These are phyloP conservation scores for Coemansia sp. DNA, from an alignment of 192 early-diverging fungal species.

Conservation along the genomic window DNA sequence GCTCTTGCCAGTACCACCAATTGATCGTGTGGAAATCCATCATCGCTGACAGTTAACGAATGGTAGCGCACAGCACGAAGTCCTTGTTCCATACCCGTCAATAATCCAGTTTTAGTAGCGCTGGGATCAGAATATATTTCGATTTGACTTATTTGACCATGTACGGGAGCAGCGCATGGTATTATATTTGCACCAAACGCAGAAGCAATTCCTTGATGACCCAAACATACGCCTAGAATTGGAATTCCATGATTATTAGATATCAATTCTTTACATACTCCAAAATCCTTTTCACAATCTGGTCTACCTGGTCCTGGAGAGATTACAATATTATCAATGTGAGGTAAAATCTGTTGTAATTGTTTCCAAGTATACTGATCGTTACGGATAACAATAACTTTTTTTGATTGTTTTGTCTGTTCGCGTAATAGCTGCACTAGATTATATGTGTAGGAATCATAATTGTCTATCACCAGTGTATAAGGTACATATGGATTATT, in stretches of 20 bases:
- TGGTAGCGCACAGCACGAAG: slow-evolving; percentile 90
- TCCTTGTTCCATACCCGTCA: slow-evolving; percentile 60
- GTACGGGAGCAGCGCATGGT: slow-evolving; percentile 69
- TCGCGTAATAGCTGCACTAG: background rate
- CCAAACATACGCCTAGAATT: slow-evolving; percentile 89
- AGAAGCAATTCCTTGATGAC: slow-evolving; percentile 84
- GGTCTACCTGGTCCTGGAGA: slow-evolving; percentile 94
- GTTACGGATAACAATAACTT: slow-evolving; percentile 85
- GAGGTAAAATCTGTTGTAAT: slow-evolving; percentile 63
- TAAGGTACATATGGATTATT: background rate
- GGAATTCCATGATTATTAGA: slow-evolving; percentile 55
- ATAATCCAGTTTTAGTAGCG: slow-evolving; percentile 38
- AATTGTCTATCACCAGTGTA: background rate
- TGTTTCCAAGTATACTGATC: slow-evolving; percentile 84
- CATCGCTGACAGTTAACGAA: slow-evolving; percentile 71
- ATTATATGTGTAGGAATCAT: background rate
- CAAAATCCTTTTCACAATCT: slow-evolving; percentile 56
- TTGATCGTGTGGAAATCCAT: slow-evolving; percentile 15
- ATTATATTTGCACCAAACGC: slow-evolving; percentile 67
- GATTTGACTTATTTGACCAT: slow-evolving; percentile 74
- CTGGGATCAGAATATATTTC: slow-evolving; percentile 1
- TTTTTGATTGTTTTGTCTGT: background rate
- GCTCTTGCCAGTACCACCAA: slow-evolving; percentile 37
- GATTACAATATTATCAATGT: slow-evolving; percentile 86
- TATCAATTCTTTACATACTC: slow-evolving; percentile 33